Base-by-base conservation (phyloP, 768 basidiomycete genomes). In the Trametes maxima region DNA sequence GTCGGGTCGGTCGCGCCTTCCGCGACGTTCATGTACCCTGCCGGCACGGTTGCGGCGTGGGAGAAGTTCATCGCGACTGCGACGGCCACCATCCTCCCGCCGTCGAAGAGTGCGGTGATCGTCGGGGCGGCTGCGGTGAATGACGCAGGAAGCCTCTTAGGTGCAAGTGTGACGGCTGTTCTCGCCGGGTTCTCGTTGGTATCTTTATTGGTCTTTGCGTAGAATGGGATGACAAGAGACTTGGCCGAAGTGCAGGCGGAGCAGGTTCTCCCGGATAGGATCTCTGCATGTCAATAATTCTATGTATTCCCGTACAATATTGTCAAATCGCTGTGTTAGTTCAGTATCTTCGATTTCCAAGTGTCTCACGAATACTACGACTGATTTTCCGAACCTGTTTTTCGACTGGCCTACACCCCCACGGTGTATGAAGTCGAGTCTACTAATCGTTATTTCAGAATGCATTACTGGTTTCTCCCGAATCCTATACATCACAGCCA, bases 1-100 rank as follows among this genome's bases (percentile, higher is more conserved):
- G 82, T 82, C 51, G 85, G 85, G 3, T 76, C 78, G 0, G 63
- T 50, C 5, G 64, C 70, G 28, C 71, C 71, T 13, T 65, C 62
- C 63, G 69, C 63, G 53, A 69, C 70, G 44, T 60, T 60, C 35
- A 39, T 63, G 28, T 72, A 59, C 52, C 75, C 74, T n/a, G 57
- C 62, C 16, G 72, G 66, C 39, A 75, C 74, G 6, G 49, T 74
- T 36, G 71, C 68, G 14, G 70, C 71, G 17, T 76, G 73, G 74
- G 56, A 67, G 45, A 66, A 59, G 37, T 75, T 67, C 66, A 57
- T 73, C 28, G 68, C 59, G 22, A 70, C 72, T 8, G 69, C 68
- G n/a, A 68, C 63, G 1, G 65, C 62, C 3, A 64, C 49, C 6
- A 16, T 21, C 19, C 19, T 33, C n/a, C 17, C 47, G 39, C n/a